These are phyloP conservation scores for Globisporangium ultimum DNA, from an alignment of 352 stramenopile genomes.

Conservation along the genomic window DNA sequence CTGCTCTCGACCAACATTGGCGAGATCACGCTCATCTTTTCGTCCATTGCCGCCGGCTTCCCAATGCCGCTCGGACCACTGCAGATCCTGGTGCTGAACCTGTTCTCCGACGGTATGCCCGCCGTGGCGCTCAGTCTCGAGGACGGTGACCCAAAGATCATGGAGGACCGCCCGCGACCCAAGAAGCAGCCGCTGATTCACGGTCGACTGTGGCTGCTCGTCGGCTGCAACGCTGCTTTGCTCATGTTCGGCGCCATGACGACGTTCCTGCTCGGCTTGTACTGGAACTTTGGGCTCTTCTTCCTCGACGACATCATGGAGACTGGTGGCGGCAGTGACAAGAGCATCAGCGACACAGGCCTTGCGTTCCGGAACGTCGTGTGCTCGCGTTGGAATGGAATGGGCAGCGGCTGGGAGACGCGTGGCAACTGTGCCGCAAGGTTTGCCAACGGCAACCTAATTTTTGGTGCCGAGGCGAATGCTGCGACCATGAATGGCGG, in stretches of 20 bases:
- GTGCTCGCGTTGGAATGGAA: conserved; percentile 49
- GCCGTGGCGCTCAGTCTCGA: conserved; percentile 71
- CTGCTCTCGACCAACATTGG: conserved; percentile 97
- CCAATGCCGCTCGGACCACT: conserved; percentile 92
- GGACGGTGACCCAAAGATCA: conserved; percentile 62
- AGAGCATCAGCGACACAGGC: conserved; percentile 35
- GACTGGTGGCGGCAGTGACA: conserved; percentile 28
- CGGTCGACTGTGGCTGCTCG: conserved; percentile 61
- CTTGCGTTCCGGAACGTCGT: conserved; percentile 30
- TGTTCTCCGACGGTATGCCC: conserved; percentile 96
- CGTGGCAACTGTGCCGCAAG: conserved; percentile 54
- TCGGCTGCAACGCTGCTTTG: conserved; percentile 53
- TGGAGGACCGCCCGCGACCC: conserved; percentile 53
- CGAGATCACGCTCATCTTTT: conserved; percentile 88
- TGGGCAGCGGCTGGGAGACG: conserved; percentile 41
- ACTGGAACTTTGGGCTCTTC: conserved; percentile 68
- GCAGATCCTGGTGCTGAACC: conserved; percentile 98
- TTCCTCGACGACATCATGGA: conserved; percentile 52
- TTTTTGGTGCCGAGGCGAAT: conserved; percentile 37
- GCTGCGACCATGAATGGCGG: conserved; percentile 16
- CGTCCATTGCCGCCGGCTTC: conserved; percentile 52
- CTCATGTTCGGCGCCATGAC: conserved; percentile 38
- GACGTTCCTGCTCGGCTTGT: conserved; percentile 56
- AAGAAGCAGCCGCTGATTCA: conserved; percentile 56
- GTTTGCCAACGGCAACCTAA: conserved; percentile 36